A percentile compares a stretch with the other conserved stretches of the same genome.
Conservation (phyloP, 192 early-diverging fungal genomes). For the Backusella parvicylindrica region DNA sequence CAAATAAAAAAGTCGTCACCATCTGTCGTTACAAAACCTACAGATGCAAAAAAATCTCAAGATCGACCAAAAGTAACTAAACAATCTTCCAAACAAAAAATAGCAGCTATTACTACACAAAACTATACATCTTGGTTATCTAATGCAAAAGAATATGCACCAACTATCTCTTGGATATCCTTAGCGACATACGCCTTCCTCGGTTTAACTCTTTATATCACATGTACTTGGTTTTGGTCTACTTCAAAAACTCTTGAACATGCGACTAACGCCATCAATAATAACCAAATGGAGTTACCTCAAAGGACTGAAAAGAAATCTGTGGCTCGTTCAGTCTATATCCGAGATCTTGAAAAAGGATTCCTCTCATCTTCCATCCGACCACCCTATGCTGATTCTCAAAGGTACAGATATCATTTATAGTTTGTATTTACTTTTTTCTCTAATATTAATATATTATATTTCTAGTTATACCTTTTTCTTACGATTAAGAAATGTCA, state of each 20-base stretch:
- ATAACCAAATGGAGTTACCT: not conserved
- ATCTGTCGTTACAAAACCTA: not conserved
- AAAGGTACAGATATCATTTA: constrained; percentile 16
- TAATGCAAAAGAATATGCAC: not conserved
- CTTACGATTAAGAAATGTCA: constrained; percentile 1
- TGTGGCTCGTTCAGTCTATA: constrained; percentile 36
- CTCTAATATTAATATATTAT: not conserved
- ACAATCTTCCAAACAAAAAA: not conserved
- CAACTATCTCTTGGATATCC: not conserved
- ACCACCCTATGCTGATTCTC: constrained; percentile 15
- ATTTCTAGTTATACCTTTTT: constrained; percentile 24
- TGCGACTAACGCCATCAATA: not conserved
- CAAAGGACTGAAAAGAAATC: not conserved
- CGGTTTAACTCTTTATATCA: not conserved
- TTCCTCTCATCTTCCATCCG: constrained; percentile 20
- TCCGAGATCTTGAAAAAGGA: constrained; percentile 45
- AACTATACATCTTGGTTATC: not conserved
- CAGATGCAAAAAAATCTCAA: not conserved
- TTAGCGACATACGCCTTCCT: not conserved
- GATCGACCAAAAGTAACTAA: not conserved
- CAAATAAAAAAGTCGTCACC: not conserved
- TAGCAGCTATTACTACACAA: not conserved
- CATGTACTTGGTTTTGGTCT: not conserved
- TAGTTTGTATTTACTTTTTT: not conserved
- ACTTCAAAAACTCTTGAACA: not conserved